Percentiles rank a stretch among this genome's conserved stretches.
Conservation (phyloP, 2,329 filamentous ascomycete species). For the Aspergillus intermedius region DNA sequence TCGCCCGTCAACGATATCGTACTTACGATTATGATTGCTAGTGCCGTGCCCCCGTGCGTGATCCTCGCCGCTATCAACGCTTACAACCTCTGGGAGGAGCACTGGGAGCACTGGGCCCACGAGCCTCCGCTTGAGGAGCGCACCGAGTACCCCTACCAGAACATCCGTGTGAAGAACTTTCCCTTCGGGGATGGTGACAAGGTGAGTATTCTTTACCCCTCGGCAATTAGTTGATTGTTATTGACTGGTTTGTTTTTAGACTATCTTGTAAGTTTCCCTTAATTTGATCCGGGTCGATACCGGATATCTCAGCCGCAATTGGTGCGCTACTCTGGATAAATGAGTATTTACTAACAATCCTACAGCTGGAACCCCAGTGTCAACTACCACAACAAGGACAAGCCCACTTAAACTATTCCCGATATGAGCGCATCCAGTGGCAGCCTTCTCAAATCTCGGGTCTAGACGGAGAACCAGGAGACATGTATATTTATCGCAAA, state of each 20-base stretch:
- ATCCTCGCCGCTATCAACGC: conserved; percentile 71
- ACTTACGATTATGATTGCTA: conserved; percentile 34
- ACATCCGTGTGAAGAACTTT: conserved; percentile 94
- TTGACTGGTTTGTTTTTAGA: conserved; percentile 38
- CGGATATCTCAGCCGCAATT: neutral
- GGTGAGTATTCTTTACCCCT: conserved; percentile 46
- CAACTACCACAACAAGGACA: conserved; percentile 97
- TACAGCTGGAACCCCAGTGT: conserved; percentile 84
- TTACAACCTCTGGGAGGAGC: conserved; percentile 85
- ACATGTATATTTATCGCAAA: conserved; percentile 29
- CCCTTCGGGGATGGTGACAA: conserved; percentile 94
- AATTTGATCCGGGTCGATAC: neutral
- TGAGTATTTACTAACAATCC: conserved; percentile 10
- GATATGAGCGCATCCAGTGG: neutral
- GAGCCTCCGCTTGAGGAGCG: conserved; percentile 83
- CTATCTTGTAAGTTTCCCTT: conserved; percentile 54
- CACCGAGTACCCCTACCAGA: conserved; percentile 92
- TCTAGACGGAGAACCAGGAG: conserved; percentile 4
- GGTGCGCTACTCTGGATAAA: neutral
- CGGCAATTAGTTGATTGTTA: neutral
- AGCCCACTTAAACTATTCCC: conserved; percentile 40
- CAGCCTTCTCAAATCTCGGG: conserved; percentile 1
- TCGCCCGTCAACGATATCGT: conserved; percentile 1
- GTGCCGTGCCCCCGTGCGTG: conserved; percentile 67
- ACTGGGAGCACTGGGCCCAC: conserved; percentile 94